Evolutionary conservation across 441 rosid genomes (phyloP), one percentile per base, ranked within the genome.

Genomic region (Omphalea diandra): DNA sequence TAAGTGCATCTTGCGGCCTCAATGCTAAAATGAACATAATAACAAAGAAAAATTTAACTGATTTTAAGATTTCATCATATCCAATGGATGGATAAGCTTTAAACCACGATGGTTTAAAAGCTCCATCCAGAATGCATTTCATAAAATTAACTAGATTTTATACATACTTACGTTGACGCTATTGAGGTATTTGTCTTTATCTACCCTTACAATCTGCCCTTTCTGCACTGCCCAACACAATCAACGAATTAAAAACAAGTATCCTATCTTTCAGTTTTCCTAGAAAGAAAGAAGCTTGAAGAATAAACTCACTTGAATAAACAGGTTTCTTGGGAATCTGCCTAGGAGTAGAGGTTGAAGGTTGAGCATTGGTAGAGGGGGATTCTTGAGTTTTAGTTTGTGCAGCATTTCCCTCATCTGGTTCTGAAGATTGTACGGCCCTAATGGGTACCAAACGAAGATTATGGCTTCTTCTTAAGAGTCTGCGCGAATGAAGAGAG

Each of bases 171-270:
- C 97, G 78, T 93, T 91, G 50, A 93, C 40, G 69, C 98, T 91
- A 67, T 86, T 86, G 26, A 94, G 96, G 75, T 93, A 91, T 85
- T 91, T 91, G 54, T 91, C 95, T 76, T 91, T 94, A 20, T 91
- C 96, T 69, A 94, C 98, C 68, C 93, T 90, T 77, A 91, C 98
- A 63, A 94, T 90, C 85, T 94, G 97, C 8, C 98, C 98, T 79
- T 94, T 94, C 88, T 90, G 91, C 97, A 94, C 94, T 93, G 94
- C 76, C 75, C 74, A 80, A 44, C 73, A 14, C 56, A 69, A 18
- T 7, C 29, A 52, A n/a, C 5, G 15, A 9, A 38, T 41, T 35
- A 47, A 54, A 12, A 3, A 53, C 60, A 8, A 5, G 65, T 26
- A 73, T 56, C 22, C 17, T 18, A 47, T 47, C 4, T 12, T 47